Conservation (phyloP, 192 early-diverging fungal species). For the Chytriomyces hyalinus region DNA sequence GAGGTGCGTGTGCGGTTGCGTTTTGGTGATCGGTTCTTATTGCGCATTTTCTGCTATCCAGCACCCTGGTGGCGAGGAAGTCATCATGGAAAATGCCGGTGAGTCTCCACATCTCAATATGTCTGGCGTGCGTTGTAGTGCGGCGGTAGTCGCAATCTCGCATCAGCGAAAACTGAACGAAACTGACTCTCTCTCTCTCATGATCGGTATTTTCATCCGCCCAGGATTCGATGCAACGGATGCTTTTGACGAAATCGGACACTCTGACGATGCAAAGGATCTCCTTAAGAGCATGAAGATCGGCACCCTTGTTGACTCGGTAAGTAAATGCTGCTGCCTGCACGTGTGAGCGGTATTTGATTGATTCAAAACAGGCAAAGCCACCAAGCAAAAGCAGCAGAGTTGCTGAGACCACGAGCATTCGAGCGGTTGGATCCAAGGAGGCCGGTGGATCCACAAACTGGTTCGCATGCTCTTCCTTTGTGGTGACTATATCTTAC, state of each 20-base stretch:
- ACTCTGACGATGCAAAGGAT: conserved; percentile 92
- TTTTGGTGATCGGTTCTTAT: background rate
- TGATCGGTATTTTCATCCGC: background rate
- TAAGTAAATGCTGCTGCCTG: conserved; percentile 9
- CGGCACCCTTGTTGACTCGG: conserved; percentile 63
- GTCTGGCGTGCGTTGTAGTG: too few relatives aligned
- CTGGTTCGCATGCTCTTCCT: conserved; percentile 7
- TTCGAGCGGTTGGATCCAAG: background rate
- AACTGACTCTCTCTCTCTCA: background rate
- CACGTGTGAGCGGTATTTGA: background rate
- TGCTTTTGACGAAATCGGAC: conserved; percentile 96
- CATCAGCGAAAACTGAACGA: background rate
- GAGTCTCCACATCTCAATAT: conserved; percentile 23
- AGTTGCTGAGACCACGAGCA: conserved; percentile 20
- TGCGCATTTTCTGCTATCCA: conserved; percentile 37
- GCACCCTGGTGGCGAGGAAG: conserved; percentile 99
- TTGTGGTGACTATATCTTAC: background rate
- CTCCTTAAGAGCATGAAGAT: conserved; percentile 77
- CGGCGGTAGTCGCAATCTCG: background rate
- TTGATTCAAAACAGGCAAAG: conserved; percentile 13
- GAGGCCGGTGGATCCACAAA: background rate
- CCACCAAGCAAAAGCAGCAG: conserved; percentile 29
- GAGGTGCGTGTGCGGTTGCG: conserved; percentile 34
- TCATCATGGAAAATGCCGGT: conserved; percentile 89
- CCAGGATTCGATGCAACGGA: conserved; percentile 79